Base-by-base conservation (phyloP, 2,329 filamentous ascomycete genomes). In the Aspergillus latus region DNA sequence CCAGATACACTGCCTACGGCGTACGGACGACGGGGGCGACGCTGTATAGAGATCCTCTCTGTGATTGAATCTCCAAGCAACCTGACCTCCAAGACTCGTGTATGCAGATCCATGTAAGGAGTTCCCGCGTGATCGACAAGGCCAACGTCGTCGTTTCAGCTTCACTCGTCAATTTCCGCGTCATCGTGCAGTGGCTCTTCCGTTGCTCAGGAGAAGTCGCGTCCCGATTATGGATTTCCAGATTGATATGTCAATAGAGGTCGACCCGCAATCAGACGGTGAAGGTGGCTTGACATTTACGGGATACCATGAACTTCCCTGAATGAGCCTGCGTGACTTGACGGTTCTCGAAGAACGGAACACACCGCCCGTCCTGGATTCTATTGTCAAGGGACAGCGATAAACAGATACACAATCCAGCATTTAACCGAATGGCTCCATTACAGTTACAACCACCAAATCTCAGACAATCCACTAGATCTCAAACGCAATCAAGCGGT, bases 81-180 rank as follows among this genome's bases (percentile, higher is more conserved):
- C 34, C 11, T 13, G 11, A 13, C 11, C 7, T 11, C 46, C 44
- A 53, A 42, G 28, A 56, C 55, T 52, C 50, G 49, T 53, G 48
- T 51, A 29, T 53, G 62, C 54, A 62, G 62, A 64, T 64, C 62
- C 32, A 59, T 59, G 61, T 62, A 64, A 64, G 62, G 61, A 63
- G 58, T 60, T 63, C 61, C 62, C 61, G 62, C 62, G 61, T 62
- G 62, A 64, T 64, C 61, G 61, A 62, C 62, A 62, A 52, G 48
- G 46, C 21, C 49, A 59, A 61, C 57, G 55, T 61, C 47, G 54
- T 57, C 49, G 46, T 55, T 49, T 59, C 46, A 58, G 47, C 51
- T 37, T 54, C 57, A 53, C 13, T 42, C 52, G 58, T 53, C 26
- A 49, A 9, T 46, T 21, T 21, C 21, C 21, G 21, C 21, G 21